phyloP scores from a whole-genome alignment of 345 rosid genomes.

The Diplotaxis tenuifolia region DNA sequence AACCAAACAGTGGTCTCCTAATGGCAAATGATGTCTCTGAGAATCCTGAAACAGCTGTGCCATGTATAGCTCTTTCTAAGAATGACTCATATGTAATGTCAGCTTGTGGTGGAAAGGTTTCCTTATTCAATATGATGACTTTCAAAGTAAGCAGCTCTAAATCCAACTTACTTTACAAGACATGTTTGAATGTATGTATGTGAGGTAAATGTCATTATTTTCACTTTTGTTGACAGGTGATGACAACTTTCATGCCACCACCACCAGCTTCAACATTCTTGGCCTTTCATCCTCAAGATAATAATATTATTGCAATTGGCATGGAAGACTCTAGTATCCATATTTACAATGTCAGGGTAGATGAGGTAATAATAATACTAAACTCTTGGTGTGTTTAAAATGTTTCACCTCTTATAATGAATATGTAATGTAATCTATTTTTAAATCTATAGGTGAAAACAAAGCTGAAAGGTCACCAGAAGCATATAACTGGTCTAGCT shows the following conservation, averaged over 20 bases:
- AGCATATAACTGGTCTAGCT: slow-evolving; percentile 72
- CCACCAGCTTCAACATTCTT: slow-evolving; percentile 57
- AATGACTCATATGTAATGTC: slow-evolving; percentile 66
- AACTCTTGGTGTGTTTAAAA: not conserved
- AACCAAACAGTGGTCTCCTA: slow-evolving; percentile 66
- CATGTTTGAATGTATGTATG: not conserved
- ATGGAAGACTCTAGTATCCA: slow-evolving; percentile 56
- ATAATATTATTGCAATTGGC: slow-evolving; percentile 57
- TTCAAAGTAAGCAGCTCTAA: slow-evolving; percentile 39
- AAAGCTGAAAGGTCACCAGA: slow-evolving; percentile 73
- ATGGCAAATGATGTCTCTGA: slow-evolving; percentile 75
- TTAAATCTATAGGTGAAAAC: slow-evolving; percentile 52
- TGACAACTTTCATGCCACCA: slow-evolving; percentile 60
- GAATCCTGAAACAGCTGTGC: slow-evolving; percentile 50
- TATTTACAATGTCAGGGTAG: slow-evolving; percentile 56
- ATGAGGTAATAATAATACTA: slow-evolving; percentile 43
- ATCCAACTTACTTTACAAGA: not conserved
- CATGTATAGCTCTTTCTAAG: slow-evolving; percentile 57
- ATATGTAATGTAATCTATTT: slow-evolving; percentile 3
- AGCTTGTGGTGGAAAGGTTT: slow-evolving; percentile 57
- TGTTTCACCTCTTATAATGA: not conserved
- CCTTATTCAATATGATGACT: slow-evolving; percentile 59
- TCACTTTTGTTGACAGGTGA: slow-evolving; percentile 41
- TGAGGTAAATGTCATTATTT: slow-evolving; percentile 1
- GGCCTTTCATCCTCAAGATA: slow-evolving; percentile 60